These are phyloP conservation scores for Ophiognomonia clavigignenti-juglandacearum DNA, from an alignment of 2,329 filamentous ascomycete genomes.

Conservation along the genomic window DNA sequence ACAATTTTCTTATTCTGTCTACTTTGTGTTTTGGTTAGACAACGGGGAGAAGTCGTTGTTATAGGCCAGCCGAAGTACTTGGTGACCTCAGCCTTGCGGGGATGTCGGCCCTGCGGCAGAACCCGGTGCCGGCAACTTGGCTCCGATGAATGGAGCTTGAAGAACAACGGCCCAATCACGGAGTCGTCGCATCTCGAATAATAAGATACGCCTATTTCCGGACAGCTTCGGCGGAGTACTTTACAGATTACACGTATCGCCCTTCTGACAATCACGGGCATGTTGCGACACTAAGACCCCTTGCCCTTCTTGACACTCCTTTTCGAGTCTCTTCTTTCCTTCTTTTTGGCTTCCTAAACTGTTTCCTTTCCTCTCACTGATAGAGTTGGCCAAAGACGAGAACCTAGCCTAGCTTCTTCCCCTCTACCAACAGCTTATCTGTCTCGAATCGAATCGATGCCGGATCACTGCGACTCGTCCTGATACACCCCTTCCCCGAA, in stretches of 20 bases:
- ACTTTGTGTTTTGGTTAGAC: no score
- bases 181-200: background rate
- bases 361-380: background rate
- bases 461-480: background rate
- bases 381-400: no score
- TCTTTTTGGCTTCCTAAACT: background rate
- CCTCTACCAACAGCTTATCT: background rate
- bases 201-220: conserved; percentile 3
- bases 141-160: background rate
- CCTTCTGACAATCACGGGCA: background rate
- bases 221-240: conserved; percentile 1
- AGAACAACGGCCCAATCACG: background rate
- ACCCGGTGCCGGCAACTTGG: background rate
- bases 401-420: no score
- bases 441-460: background rate
- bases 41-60: no score
- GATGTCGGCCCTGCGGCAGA: no score
- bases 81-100: no score
- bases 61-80: no score
- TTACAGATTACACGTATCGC: background rate
- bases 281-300: no score
- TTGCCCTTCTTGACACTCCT: background rate
- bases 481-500: background rate
- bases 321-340: background rate
- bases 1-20: no score